Percentiles rank a stretch among this genome's conserved stretches.
These are phyloP conservation scores for Bryoglossum gracile DNA, from an alignment of 495 filamentous ascomycete genomes.

Conservation along the genomic window DNA sequence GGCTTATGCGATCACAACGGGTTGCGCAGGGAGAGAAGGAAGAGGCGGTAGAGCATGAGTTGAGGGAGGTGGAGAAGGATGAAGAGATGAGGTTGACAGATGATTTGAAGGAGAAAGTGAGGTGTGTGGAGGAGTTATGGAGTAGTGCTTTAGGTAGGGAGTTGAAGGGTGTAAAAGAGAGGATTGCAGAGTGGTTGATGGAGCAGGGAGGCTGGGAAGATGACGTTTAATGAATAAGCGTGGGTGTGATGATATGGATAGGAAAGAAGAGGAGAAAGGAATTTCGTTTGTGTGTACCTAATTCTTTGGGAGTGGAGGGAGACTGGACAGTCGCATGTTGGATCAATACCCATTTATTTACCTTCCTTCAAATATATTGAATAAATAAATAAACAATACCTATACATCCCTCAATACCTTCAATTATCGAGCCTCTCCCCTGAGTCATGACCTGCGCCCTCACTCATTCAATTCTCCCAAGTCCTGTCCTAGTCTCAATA, in stretches of 20 bases:
- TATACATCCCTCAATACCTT: too few species aligned
- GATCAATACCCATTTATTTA: too few species aligned
- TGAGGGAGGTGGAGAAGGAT: slow-evolving; percentile 51
- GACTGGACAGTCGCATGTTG: too few species aligned
- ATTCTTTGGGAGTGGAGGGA: too few species aligned
- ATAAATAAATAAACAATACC: too few species aligned
- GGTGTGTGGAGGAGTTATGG: slow-evolving; percentile 85
- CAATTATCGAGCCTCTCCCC: too few species aligned
- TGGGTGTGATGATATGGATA: not conserved
- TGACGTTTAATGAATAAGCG: slow-evolving; percentile 25
- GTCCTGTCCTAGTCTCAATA: too few species aligned
- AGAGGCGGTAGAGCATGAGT: slow-evolving; percentile 42
- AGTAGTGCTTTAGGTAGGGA: slow-evolving; percentile 43
- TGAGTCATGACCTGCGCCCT: too few species aligned
- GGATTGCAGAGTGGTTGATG: slow-evolving; percentile 58
- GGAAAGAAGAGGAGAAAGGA: not conserved
- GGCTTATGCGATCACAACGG: slow-evolving; percentile 49
- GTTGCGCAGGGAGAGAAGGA: slow-evolving; percentile 49
- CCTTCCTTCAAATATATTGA: too few species aligned
- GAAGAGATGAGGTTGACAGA: slow-evolving; percentile 66
- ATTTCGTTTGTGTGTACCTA: too few species aligned
- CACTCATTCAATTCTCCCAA: too few species aligned
- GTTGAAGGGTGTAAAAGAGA: slow-evolving; percentile 41
- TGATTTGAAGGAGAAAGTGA: slow-evolving; percentile 89
- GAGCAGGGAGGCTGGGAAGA: slow-evolving; percentile 72